Base-by-base conservation (phyloP, 2,329 filamentous ascomycete genomes). In the Gnomoniopsis smithogilvyi region DNA sequence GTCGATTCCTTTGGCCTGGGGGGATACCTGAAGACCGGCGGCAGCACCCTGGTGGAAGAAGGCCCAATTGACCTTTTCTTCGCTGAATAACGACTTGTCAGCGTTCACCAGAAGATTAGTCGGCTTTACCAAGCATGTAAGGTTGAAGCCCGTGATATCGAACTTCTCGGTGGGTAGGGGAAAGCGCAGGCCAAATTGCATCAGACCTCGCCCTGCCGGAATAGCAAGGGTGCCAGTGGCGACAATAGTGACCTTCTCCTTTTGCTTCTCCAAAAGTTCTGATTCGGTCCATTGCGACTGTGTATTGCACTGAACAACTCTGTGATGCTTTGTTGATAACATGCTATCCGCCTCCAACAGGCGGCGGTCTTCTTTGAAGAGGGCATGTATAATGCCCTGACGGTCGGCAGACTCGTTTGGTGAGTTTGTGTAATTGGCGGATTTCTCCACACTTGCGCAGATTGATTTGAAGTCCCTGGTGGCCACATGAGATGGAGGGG, bases 11-110 rank as follows among this genome's bases (percentile, higher is more conserved):
- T 92, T 92, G 3, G 93, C 94, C 58, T 91, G 84, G 14, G 88
- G 89, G 6, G 95, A 96, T 54, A 99, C 96, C 59, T 92, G 91
- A 26, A 99, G 77, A 3, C 95, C 95, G 24, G 91, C 91, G n/a
- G 94, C 90, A 33, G 96, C 94, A 7, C 95, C 95, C 60, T 96
- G 92, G 71, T 99, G 95, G 74, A 99, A 99, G 74, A 97, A 99
- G 0, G 94, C 93, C 95, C 95, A 99, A 69, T 92, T 94, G 45
- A 96, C 92, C 73, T 96, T 98, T 67, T 99, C 95, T 74, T 99
- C 95, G 0, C 91, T 94, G 68, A 96, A 96, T 2, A 89, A 80
- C 6, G 83, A 81, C 67, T 94, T 92, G 69, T 99, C 95, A 7
- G 95, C 92, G n/a, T 91, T 93, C 33, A 99, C 90, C 2, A 91